Evolutionary conservation across 768 basidiomycete genomes (phyloP).

Genomic region (Gymnopilus junonius): DNA sequence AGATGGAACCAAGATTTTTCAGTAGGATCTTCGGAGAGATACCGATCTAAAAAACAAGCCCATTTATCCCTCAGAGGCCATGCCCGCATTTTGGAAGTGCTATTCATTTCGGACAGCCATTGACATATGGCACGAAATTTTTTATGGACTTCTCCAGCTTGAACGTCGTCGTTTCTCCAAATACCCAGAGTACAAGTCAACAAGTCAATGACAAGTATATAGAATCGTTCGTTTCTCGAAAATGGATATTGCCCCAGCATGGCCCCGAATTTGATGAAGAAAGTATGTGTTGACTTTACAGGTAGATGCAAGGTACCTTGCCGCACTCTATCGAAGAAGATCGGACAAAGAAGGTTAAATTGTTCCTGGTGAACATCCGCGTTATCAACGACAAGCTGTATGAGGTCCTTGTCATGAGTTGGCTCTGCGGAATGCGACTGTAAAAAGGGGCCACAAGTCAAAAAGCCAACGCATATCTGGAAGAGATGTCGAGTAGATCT

Average conservation of each 20-base stretch:
- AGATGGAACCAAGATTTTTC: constrained; percentile 50
- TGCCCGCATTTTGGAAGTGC: constrained; percentile 45
- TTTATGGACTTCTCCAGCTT: constrained; percentile 40
- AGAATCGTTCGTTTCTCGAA: constrained; percentile 54
- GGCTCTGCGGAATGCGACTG: constrained; percentile 61
- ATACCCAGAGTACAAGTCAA: constrained; percentile 65
- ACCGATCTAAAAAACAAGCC: constrained; percentile 67
- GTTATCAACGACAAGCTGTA: constrained; percentile 53
- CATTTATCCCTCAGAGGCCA: constrained; percentile 75
- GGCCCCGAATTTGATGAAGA: constrained; percentile 58
- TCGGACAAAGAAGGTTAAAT: constrained; percentile 61
- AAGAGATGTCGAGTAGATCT: constrained; percentile 39
- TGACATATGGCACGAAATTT: constrained; percentile 52
- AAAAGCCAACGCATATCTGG: constrained; percentile 60
- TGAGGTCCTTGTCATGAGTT: constrained; percentile 64
- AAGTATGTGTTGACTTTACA: constrained; percentile 48
- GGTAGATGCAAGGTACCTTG: constrained; percentile 58
- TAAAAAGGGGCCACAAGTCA: constrained; percentile 65
- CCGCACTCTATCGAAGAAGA: constrained; percentile 60
- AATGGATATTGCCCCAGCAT: constrained; percentile 60
- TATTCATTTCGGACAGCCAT: constrained; percentile 56
- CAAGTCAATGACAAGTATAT: constrained; percentile 59
- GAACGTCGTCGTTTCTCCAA: constrained; percentile 49
- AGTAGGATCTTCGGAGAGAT: constrained; percentile 60
- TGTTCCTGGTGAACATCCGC: constrained; percentile 47